Percentiles rank a stretch among this genome's conserved stretches.
Conservation (phyloP, 202 grass and related monocot genomes). For the Dendrocalamus latiflorus region DNA sequence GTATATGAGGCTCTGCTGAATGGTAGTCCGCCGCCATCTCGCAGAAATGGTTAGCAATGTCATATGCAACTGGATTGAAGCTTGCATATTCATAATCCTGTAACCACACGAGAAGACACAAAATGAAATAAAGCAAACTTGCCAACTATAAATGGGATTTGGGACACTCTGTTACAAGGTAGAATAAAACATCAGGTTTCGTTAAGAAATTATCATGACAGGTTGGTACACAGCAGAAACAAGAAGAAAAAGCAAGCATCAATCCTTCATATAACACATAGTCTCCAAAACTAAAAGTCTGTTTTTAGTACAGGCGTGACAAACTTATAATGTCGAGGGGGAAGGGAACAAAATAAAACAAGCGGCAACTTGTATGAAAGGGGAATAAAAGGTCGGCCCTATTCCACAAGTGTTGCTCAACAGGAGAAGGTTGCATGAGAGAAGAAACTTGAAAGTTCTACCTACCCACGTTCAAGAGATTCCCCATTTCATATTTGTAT, state of each 20-base stretch:
- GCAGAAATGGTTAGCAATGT: constrained; percentile 98
- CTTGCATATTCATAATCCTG: constrained; percentile 98
- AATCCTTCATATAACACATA: background rate
- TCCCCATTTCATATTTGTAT: constrained; percentile 8
- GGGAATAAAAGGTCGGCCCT: background rate
- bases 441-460: background rate
- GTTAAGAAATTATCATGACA: background rate
- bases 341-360: constrained; percentile 23
- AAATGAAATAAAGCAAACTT: background rate
- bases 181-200: background rate
- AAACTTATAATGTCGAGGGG: background rate
- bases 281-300: constrained; percentile 33
- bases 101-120: background rate
- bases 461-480: constrained; percentile 20
- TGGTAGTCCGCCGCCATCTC: constrained; percentile 99
- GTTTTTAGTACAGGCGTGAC: constrained; percentile 28
- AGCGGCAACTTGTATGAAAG: constrained; percentile 15
- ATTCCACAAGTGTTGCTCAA: background rate
- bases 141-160: background rate
- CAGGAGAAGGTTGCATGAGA: background rate
- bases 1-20: constrained; percentile 67
- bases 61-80: constrained; percentile 88
- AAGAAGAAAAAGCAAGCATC: constrained; percentile 4
- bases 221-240: background rate
- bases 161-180: background rate